Base-by-base conservation (phyloP, 352 stramenopile genomes). In the Discostella stelligera region DNA sequence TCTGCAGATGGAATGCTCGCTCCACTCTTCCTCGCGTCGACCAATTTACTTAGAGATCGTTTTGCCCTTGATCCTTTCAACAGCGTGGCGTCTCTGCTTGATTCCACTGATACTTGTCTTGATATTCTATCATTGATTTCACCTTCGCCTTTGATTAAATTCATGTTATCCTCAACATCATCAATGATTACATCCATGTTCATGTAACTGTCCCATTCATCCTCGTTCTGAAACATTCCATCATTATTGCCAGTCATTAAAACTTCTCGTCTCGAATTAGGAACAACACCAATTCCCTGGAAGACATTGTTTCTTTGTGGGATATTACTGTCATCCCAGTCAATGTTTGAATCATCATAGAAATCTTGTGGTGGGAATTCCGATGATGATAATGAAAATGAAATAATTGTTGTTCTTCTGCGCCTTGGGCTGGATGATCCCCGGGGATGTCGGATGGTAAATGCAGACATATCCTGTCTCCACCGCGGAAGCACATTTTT, bases 141-240 rank as follows among this genome's bases (percentile, higher is more conserved):
- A 67, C 9, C 23, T 25, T 50, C 13, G 37, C 37, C 7, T 2
- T 5, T 32, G 27, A 6, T 32, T 5, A 53, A 20, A 64, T 32
- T 46, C 6, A 30, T 62, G 25, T 25, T 14, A 37, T 23, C 11
- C 13, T 39, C 60, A 66, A 66, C 60, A 64, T 41, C 32, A 69
- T 41, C 32, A 11, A 21, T 44, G 30, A 64, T 60, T 37, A 41
- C 44, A 53, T 73, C 52, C 58, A 73, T 46, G 63, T 73, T 21
- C 27, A 66, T 61, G 41, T 73, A 79, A n/a, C 48, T 49, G 10
- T 69, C 63, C 62, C 71, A 79, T 54, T 79, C 71, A 65, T 79
- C 62, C 44, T 68, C 63, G 3, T 41, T 49, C 11, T 61, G 14
- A 53, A 44, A 44, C 37, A 30, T 39, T 50, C 41, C 23, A 41